Base-by-base conservation (phyloP, 352 stramenopile genomes). In the Albugo candida region DNA sequence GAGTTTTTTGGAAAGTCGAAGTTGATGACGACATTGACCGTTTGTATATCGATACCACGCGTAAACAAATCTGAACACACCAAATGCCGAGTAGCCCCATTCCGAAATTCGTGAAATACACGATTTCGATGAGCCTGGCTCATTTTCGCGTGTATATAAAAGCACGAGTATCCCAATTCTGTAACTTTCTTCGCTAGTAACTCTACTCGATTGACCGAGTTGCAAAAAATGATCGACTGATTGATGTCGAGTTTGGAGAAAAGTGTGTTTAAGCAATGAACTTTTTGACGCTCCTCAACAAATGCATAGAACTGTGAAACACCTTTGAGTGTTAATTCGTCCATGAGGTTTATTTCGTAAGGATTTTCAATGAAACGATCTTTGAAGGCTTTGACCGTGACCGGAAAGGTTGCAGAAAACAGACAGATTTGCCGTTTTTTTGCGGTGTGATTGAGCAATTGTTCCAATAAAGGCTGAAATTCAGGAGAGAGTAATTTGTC, bases 101-200 rank as follows among this genome's bases (percentile, higher is more conserved):
- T 98, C 43, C 93, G 83, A 67, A 99, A 99, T 63, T 99, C 95
- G 64, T 99, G 95, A 70, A 99, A 99, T 31, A 99, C 95, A 51
- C 93, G 83, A 65, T 99, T 99, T 36, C 96, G 85, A 56, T 99
- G 95, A 14, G 89, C 82, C 66, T 99, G 96, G 60, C 98, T 95
- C 95, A 99, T 99, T 65, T 98, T 98, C 48, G 96, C 93, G 65
- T 99, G 96, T 66, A 99, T 99, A 64, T 99, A 99, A 61, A 98
- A 99, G 72, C 95, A 99, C 42, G 91, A 98, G 61, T 97, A 99
- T 13, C 95, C 95, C 17, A 99, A 70, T 64, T 99, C 93, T 5
- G 95, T 99, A 41, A 99, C 97, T 64, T 99, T 99, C 68, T 98
- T 99, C 24, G 95, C 95, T 13, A 99, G 67, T 39, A 99, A 66